Conservation (phyloP, 352 stramenopile genomes). For the Pythium insidiosum region DNA sequence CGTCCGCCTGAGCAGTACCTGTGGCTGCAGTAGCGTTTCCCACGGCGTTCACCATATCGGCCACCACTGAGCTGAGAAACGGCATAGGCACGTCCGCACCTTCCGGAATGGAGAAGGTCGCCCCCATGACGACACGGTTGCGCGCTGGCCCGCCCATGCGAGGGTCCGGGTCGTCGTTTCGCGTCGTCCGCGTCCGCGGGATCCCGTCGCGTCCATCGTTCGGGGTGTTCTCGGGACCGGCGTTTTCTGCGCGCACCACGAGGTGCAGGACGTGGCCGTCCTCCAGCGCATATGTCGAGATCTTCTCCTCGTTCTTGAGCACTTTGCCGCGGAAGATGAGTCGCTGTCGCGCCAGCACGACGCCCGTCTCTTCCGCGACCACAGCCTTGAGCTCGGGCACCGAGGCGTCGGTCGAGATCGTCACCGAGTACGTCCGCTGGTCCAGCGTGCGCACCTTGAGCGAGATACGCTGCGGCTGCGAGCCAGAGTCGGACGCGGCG, state of each 20-base stretch:
- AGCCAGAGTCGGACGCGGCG: neutral
- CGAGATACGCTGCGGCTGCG: constrained; percentile 22
- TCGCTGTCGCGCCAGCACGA: constrained; percentile 62
- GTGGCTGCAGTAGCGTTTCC: constrained; percentile 6
- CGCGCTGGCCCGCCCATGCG: constrained; percentile 15
- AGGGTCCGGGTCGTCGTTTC: constrained; percentile 76
- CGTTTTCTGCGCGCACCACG: constrained; percentile 43
- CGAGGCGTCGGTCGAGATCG: constrained; percentile 44
- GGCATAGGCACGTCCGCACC: constrained; percentile 68
- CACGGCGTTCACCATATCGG: constrained; percentile 54
- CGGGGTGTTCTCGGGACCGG: no score
- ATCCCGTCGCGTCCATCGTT: no score
- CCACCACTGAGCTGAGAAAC: constrained; percentile 79
- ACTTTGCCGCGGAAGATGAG: constrained; percentile 84
- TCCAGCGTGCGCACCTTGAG: constrained; percentile 82
- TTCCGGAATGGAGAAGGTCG: constrained; percentile 67
- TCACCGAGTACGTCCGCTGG: constrained; percentile 74
- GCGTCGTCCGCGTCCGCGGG: no score
- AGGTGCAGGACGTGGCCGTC: constrained; percentile 79
- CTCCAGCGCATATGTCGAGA: constrained; percentile 68
- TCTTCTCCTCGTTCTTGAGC: constrained; percentile 79
- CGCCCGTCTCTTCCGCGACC: constrained; percentile 57
- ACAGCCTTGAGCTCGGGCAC: constrained; percentile 72
- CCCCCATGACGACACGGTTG: constrained; percentile 62
- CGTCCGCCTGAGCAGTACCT: neutral